phyloP scores from a whole-genome alignment of 768 basidiomycete species.

The Auriscalpium microsporum region DNA sequence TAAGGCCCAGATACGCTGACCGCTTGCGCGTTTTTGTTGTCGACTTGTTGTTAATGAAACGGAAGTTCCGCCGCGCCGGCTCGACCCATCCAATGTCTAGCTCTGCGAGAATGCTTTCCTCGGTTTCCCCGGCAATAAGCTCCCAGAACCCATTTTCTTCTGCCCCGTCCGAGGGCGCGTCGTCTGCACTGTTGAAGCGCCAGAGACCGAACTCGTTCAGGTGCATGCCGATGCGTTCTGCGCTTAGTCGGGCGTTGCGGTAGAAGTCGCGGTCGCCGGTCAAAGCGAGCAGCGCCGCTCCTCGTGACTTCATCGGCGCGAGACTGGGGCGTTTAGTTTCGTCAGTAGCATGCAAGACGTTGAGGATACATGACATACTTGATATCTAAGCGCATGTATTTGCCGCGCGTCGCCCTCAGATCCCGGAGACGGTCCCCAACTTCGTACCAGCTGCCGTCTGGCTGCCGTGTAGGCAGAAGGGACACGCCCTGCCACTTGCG shows the following conservation, averaged over 20 bases:
- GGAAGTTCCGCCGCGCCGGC: conserved; percentile 12
- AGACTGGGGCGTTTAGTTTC: conserved; percentile 21
- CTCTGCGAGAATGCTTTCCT: conserved; percentile 10
- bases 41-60: conserved; percentile 2
- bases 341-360: not conserved
- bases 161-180: not conserved
- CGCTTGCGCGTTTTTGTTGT: not conserved
- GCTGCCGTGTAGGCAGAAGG: conserved; percentile 32
- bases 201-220: conserved; percentile 61
- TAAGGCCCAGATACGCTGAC: too few species aligned
- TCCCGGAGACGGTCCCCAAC: conserved; percentile 19
- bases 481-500: conserved; percentile 46
- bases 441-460: conserved; percentile 20
- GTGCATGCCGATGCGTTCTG: conserved; percentile 35
- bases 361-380: conserved; percentile 9
- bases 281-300: conserved; percentile 42
- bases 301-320: conserved; percentile 39
- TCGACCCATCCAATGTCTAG: conserved; percentile 8
- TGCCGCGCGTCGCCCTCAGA: conserved; percentile 18
- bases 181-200: conserved; percentile 28
- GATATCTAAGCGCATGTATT: conserved; percentile 18
- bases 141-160: conserved; percentile 8
- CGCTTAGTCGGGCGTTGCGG: conserved; percentile 33
- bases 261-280: conserved; percentile 51
- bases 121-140: conserved; percentile 11